Evolutionary conservation across 2,329 filamentous ascomycete genomes (phyloP), one percentile per base, ranked within the genome.

Genomic region (Thelonectria olida): DNA sequence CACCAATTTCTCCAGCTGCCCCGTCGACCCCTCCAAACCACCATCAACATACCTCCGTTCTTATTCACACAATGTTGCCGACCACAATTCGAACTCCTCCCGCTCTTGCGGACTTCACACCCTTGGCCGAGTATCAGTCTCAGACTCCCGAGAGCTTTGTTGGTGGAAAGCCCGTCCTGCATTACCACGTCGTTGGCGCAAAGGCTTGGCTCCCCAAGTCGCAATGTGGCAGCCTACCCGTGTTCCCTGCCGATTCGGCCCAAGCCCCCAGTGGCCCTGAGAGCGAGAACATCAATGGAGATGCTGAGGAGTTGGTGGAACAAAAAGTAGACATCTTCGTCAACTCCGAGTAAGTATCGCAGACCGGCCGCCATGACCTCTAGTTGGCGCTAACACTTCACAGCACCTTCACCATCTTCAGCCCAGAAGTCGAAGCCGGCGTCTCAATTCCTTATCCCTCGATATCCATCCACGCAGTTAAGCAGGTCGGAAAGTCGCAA

Each of bases 381-480:
- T 23, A 2, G 27, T 13, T 19, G 13, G 7, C 28, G 19, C 59
- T 63, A 47, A 66, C 39, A 9, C 54, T 3, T 12, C n/a, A 10
- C 41, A 80, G 73, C 31, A 72, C 69, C 67, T 81, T 94, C 56
- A 87, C 82, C 13, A 76, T 94, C 62, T 93, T 88, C 79, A 90
- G 88, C 66, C 76, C 79, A 12, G 75, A 82, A 4, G 83, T 81
- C 12, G 80, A 82, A 34, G 83, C 79, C 17, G 92, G 91, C 64
- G 78, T 92, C 44, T 83, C 87, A 39, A 90, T 94, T 66, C 87
- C 90, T 0, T 95, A 93, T 76, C 90, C 89, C 3, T 81, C 86
- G 62, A 91, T 95, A 73, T 88, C 88, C 20, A 88, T 94, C 15
- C 91, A 93, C 74, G 92, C 90, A 0, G 86, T 91, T 68, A 90